phyloP scores from a whole-genome alignment of 495 filamentous ascomycete genomes.

The Margaritispora aquatica region DNA sequence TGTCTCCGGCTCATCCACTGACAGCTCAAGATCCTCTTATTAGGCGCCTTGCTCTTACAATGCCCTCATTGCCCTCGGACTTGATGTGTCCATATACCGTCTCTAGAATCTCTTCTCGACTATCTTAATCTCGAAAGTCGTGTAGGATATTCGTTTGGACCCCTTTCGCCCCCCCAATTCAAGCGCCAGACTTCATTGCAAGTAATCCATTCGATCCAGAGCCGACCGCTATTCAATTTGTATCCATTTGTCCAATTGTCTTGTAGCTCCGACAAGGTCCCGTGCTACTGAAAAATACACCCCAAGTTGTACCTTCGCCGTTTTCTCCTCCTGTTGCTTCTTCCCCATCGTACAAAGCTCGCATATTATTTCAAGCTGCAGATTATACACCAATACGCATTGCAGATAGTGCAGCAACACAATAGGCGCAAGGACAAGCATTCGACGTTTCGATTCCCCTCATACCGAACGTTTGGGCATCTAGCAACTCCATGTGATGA shows the following conservation, averaged over 20 bases:
- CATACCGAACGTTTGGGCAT: slow-evolving; percentile 12
- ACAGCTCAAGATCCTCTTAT: slow-evolving; percentile 20
- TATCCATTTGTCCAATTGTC: slow-evolving; percentile 9
- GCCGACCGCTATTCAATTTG: slow-evolving; percentile 11
- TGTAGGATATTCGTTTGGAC: slow-evolving; percentile 21
- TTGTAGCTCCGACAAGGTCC: slow-evolving; percentile 22
- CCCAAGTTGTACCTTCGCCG: slow-evolving; percentile 19
- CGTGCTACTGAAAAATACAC: slow-evolving; percentile 21
- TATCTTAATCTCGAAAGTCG: slow-evolving; percentile 9
- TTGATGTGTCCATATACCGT: slow-evolving; percentile 20
- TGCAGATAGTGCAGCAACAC: slow-evolving; percentile 4
- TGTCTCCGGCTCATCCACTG: slow-evolving; percentile 22
- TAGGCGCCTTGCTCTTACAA: slow-evolving; percentile 27
- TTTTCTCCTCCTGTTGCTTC: slow-evolving; percentile 9
- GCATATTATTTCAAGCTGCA: background rate
- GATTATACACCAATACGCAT: slow-evolving; percentile 7
- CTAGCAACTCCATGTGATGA: slow-evolving; percentile 25
- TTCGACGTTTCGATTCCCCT: slow-evolving; percentile 3
- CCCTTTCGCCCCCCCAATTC: slow-evolving; percentile 16
- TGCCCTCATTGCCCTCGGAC: slow-evolving; percentile 5
- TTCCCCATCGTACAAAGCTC: slow-evolving; percentile 2
- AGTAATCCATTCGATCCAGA: slow-evolving; percentile 17
- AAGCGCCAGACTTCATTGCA: slow-evolving; percentile 20
- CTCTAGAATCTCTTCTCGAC: slow-evolving; percentile 8
- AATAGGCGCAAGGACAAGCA: background rate